Evolutionary conservation across 805 yeast species (phyloP), one percentile per base, ranked within the genome.

Genomic region (Isabelozyma rhagii): DNA sequence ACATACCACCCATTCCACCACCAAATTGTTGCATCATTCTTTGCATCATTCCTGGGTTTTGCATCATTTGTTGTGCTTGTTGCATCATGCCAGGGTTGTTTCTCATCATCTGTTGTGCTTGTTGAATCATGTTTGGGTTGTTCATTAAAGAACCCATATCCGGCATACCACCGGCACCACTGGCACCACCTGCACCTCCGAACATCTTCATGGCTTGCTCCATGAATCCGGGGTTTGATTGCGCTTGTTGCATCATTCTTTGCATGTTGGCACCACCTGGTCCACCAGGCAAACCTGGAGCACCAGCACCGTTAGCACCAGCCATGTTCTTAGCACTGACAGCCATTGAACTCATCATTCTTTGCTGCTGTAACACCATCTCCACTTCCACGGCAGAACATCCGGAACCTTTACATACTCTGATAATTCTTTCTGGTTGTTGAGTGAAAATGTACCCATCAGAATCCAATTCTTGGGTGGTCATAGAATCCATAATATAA

Each of bases 381-480:
- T 93, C 97, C 28, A 93, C 97, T 57, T 93, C 98, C 6, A 89
- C 82, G 0, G 87, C 96, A 2, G 94, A 74, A 21, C 97, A 89
- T 18, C 98, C 99, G 3, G 97, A 85, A 8, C 99, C 99, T 56
- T 89, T 79, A 0, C 98, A 98, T 5, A 93, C 93, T 59, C 99
- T 79, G 4, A 91, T 81, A 46, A 93, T 82, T 66, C 99, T 81
- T 43, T 85, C 77, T 5, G 98, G 98, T 67, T 92, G 84, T 47
- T 84, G 83, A 39, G 80, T 77, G 66, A 93, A 90, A 17, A 88
- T 69, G 52, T 82, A 74, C 1, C 98, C 98, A 66, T 93, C 98
- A 55, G 89, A 81, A 60, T 90, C 96, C 52, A 93, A 79, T 72
- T 93, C 99, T 61, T 85, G 76, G 55, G 84, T 85, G 1, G 97